Evolutionary conservation across 495 filamentous ascomycete species (phyloP), one percentile per base, ranked within the genome.

Genomic region (Alectoria sarmentosa): DNA sequence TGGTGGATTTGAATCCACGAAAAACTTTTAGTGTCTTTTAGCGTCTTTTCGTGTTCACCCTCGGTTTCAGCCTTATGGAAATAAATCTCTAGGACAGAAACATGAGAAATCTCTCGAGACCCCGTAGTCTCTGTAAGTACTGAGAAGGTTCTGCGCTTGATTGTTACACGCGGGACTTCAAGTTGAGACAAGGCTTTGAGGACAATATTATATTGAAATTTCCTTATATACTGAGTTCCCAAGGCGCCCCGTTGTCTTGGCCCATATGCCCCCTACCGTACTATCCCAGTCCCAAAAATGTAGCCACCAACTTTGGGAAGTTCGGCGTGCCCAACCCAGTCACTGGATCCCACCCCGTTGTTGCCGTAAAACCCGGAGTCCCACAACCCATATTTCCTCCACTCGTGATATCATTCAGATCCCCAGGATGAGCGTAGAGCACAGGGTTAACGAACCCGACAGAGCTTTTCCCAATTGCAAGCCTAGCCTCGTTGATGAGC

Each of bases 361-460:
- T 77, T 11, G 78, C 79, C 30, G 65, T 65, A 68, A 88, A 89
- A 0, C 84, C 86, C 17, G 73, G 54, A 7, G 81, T 82, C 41
- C 78, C 78, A 70, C 87, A 90, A 5, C 80, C 82, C 6, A 76
- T 73, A 69, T 88, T 89, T 3, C 73, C 79, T 1, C 88, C 88
- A 17, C 67, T 69, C 14, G 77, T 84, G 56, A 90, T 78, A 71
- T 90, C 87, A 60, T 82, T 84, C 58, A 90, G 77, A 0, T 80
- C 78, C 34, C 79, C 80, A 0, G 86, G 84, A 68, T 89, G 76
- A 0, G 77, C 77, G 70, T 89, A 89, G 17, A 89, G 71, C 5
- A 76, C 74, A 21, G 83, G 86, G 63, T 88, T 87, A 38, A 88
- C 70, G 61, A 88, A 82, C 1, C 86, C 86, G 1, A 88, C 76